These are phyloP conservation scores for Scutellaria minor DNA, from an alignment of 257 asterid species.

Conservation along the genomic window DNA sequence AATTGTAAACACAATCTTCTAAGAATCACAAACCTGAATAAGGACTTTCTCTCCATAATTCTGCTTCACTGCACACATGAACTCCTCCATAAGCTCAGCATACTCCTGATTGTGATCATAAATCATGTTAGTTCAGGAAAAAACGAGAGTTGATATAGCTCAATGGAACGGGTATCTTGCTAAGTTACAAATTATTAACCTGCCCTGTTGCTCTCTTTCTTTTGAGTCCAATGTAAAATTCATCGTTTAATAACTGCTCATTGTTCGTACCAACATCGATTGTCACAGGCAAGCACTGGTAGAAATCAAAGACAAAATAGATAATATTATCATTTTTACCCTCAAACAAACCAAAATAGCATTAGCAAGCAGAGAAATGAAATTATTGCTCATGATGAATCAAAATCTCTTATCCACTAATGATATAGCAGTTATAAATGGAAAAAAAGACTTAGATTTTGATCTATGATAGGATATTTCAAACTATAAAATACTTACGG, in stretches of 20 bases:
- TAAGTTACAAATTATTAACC: constrained; percentile 43
- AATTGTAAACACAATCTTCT: constrained; percentile 9
- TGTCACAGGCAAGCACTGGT: constrained; percentile 83
- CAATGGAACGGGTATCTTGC: constrained; percentile 14
- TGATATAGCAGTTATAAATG: neutral
- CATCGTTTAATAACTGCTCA: constrained; percentile 68
- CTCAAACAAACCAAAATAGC: constrained; percentile 4
- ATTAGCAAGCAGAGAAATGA: constrained; percentile 23
- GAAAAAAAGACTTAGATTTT: neutral
- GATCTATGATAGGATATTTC: neutral
- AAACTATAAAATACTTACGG: constrained; percentile 45
- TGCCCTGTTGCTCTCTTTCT: constrained; percentile 79
- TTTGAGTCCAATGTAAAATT: constrained; percentile 75
- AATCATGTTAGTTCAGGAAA: constrained; percentile 15
- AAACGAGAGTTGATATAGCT: neutral
- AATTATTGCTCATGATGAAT: constrained; percentile 3
- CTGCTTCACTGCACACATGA: constrained; percentile 84
- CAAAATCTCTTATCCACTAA: constrained; percentile 1
- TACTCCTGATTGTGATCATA: constrained; percentile 58
- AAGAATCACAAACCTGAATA: constrained; percentile 56
- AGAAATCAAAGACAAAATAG: constrained; percentile 8
- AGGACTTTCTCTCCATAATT: constrained; percentile 87
- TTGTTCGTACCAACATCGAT: constrained; percentile 86
- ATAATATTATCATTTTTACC: constrained; percentile 15
- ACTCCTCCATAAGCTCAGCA: constrained; percentile 76